phyloP scores from a whole-genome alignment of 1,284 basidiomycete genomes.

The Boletus hoseneyae region DNA sequence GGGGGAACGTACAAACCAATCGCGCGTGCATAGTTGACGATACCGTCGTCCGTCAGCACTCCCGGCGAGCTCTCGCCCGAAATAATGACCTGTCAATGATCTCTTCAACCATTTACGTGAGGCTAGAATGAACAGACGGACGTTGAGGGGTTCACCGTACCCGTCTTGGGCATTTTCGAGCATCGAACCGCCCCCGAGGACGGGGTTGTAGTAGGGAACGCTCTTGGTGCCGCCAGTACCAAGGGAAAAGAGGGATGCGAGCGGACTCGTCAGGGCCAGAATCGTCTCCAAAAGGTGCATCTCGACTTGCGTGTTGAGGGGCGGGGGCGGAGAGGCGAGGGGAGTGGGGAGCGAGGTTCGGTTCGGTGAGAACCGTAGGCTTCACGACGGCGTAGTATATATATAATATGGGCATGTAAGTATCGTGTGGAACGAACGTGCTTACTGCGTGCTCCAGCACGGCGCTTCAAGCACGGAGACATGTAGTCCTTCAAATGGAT shows the following conservation, averaged over 20 bases:
- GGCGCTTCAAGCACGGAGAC: not conserved
- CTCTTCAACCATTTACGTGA: no score
- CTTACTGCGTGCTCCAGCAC: not conserved
- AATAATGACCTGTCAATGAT: conserved; percentile 47
- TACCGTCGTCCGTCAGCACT: conserved; percentile 53
- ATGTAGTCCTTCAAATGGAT: not conserved
- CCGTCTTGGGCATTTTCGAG: conserved; percentile 46
- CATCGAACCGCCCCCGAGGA: conserved; percentile 48
- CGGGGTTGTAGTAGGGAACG: conserved; percentile 45
- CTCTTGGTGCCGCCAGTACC: not conserved
- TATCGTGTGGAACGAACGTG: no score
- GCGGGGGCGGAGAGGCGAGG: no score
- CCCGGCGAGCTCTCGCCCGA: conserved; percentile 52
- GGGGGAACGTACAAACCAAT: conserved; percentile 51
- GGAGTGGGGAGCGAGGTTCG: not conserved
- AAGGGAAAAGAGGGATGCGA: conserved; percentile 9
- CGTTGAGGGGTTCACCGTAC: conserved; percentile 60
- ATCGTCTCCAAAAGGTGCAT: conserved; percentile 16
- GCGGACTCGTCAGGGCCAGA: not conserved
- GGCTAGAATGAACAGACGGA: conserved; percentile 24
- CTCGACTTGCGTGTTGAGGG: not conserved
- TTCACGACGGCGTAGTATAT: not conserved
- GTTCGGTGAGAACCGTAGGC: not conserved
- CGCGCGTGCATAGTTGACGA: conserved; percentile 57
- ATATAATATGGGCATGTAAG: no score